Evolutionary conservation across 352 stramenopile species (phyloP), one percentile per base, ranked within the genome.

Genomic region (Phytophthora cactorum): DNA sequence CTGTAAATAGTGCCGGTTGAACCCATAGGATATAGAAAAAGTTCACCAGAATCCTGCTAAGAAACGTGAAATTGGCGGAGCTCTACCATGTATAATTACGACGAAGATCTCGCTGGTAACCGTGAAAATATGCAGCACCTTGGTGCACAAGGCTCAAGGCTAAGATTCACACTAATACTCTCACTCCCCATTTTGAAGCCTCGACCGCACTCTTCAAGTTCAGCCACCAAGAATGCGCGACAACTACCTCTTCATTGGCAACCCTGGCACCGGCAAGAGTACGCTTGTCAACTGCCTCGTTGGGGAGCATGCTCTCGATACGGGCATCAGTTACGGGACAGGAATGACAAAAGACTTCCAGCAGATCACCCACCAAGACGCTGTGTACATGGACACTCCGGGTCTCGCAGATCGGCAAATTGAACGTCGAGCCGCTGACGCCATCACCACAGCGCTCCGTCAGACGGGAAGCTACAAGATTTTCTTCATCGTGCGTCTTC

Each of bases 241-340:
- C 9, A 66, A 71, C 29, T 57, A 57, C 22, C 25, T 74, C 1
- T 69, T 74, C 12, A 38, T 69, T 2, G 59, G 65, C 15, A 74
- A 74, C 32, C 59, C 59, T 11, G 66, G 66, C 6, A 70, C 66
- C 1, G 66, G 66, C 15, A 74, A 74, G 46, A 74, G 60, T 32
- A 70, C 67, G 17, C 55, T 74, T 55, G 64, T 74, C 56, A 74
- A 74, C 56, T 74, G 67, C 28, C 49, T 70, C 9, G 38, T 70
- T 15, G 55, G 60, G 15, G 3, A 53, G 4, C 27, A 12, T 1
- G 50, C 43, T 0, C 64, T 74, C 25, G 17, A 63, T 10, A 55
- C 60, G 1, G 67, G 67, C 5, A 3, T 66, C 2, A 56, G 22
- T 22, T 70, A 50, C 12, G 67, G 61, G 3, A 22, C 11, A 9